Conservation (phyloP, 345 rosid genomes). For the Boechera divaricarpa region DNA sequence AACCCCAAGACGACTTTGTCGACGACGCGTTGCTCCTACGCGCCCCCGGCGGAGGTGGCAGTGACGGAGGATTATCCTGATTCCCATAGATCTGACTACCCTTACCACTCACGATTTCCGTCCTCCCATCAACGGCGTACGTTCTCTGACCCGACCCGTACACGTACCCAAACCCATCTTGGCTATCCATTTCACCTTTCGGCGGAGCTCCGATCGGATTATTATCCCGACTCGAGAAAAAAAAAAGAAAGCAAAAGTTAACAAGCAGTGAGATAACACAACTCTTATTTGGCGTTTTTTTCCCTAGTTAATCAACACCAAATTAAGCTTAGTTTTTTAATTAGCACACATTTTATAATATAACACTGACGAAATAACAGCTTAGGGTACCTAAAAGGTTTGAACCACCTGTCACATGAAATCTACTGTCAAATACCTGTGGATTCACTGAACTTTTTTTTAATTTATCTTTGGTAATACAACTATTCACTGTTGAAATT, state of each 20-base stretch:
- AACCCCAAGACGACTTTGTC: conserved; percentile 46
- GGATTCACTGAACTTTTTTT: too few species aligned
- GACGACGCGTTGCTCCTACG: conserved; percentile 40
- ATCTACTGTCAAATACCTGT: not conserved
- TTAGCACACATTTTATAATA: too few species aligned
- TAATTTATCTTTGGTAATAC: too few species aligned
- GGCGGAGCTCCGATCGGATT: conserved; percentile 3
- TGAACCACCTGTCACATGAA: conserved; percentile 21
- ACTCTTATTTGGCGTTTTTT: not conserved
- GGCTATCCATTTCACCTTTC: conserved; percentile 52
- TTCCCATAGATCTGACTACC: conserved; percentile 49
- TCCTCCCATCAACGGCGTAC: conserved; percentile 40
- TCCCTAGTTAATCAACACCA: too few species aligned
- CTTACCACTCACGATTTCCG: conserved; percentile 63
- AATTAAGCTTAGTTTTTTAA: too few species aligned
- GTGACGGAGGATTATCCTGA: conserved; percentile 36
- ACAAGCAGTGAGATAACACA: not conserved
- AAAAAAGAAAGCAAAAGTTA: not conserved
- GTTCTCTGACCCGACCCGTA: conserved; percentile 44
- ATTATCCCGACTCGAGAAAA: not conserved
- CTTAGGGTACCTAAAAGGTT: conserved; percentile 16
- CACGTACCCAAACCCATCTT: conserved; percentile 40
- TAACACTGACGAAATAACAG: not conserved
- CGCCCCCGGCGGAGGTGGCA: conserved; percentile 29
- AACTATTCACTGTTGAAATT: not conserved